These are phyloP conservation scores for Asterophora lycoperdoides DNA, from an alignment of 768 basidiomycete genomes.

Conservation along the genomic window DNA sequence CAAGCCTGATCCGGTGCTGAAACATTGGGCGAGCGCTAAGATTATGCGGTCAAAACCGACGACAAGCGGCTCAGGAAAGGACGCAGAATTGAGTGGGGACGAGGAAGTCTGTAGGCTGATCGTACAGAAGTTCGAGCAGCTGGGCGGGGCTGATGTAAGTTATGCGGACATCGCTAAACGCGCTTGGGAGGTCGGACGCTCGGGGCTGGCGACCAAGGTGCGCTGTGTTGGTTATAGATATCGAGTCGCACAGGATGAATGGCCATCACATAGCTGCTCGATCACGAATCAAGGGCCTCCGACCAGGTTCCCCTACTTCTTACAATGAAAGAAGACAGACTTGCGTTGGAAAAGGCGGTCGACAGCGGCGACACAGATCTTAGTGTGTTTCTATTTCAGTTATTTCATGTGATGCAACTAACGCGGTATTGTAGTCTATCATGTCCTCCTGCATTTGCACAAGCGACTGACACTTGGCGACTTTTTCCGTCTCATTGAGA, in stretches of 20 bases:
- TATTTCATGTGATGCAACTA: conserved; percentile 16
- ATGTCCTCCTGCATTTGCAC: conserved; percentile 86
- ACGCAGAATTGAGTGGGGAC: conserved; percentile 61
- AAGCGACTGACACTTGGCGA: conserved; percentile 79
- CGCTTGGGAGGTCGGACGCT: conserved; percentile 57
- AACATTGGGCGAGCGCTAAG: conserved; percentile 95
- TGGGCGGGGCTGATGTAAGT: conserved; percentile 76
- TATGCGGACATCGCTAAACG: conserved; percentile 93
- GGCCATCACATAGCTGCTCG: conserved; percentile 59
- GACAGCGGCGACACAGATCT: conserved; percentile 96
- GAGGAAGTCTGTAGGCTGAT: conserved; percentile 77
- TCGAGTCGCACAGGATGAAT: conserved; percentile 51
- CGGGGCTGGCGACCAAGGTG: conserved; percentile 17
- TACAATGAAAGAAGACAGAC: conserved; percentile 89
- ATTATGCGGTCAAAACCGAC: conserved; percentile 70
- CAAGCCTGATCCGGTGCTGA: conserved; percentile 81
- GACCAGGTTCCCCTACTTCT: conserved; percentile 93
- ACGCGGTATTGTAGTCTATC: conserved; percentile 63
- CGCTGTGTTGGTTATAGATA: background rate
- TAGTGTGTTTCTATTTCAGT: conserved; percentile 38
- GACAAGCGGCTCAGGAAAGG: conserved; percentile 45
- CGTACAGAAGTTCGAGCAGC: conserved; percentile 83
- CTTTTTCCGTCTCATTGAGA: conserved; percentile 94
- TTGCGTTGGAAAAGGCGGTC: conserved; percentile 85
- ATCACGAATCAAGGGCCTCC: conserved; percentile 82